phyloP scores from a whole-genome alignment of 371 early-diverging fungal genomes.

The Entomophthora muscae region DNA sequence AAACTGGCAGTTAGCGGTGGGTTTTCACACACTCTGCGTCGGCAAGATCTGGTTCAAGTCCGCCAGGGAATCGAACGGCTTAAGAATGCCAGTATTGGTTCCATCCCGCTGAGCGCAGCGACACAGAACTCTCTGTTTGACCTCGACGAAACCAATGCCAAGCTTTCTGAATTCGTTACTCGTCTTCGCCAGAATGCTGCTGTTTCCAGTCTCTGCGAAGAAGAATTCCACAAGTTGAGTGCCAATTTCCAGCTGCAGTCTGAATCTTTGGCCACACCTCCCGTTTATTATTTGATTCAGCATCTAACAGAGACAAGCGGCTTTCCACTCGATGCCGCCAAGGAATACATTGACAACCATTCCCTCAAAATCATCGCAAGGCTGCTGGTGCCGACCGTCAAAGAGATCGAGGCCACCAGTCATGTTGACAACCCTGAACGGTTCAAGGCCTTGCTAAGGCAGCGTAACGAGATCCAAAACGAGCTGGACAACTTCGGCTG shows the following conservation, averaged over 20 bases:
- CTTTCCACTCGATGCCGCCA: neutral
- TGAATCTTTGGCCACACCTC: neutral
- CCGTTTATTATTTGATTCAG: slow-evolving; percentile 16
- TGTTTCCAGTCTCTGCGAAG: slow-evolving; percentile 16
- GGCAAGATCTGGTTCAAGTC: slow-evolving; percentile 21
- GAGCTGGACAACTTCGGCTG: slow-evolving; percentile 27
- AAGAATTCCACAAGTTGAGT: neutral
- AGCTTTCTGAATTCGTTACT: slow-evolving; percentile 6
- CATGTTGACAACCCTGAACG: slow-evolving; percentile 13
- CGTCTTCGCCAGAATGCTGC: slow-evolving; percentile 14
- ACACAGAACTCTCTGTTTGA: too few species aligned
- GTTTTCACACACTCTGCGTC: slow-evolving; percentile 13
- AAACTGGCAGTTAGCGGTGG: neutral
- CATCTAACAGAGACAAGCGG: slow-evolving; percentile 15
- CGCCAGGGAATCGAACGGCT: slow-evolving; percentile 26
- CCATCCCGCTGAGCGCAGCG: slow-evolving; percentile 18
- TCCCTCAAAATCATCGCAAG: slow-evolving; percentile 15
- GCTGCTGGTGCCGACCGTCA: slow-evolving; percentile 12
- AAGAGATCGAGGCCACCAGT: slow-evolving; percentile 7
- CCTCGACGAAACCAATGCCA: slow-evolving; percentile 12
- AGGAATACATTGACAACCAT: slow-evolving; percentile 13
- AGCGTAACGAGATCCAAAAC: slow-evolving; percentile 21
- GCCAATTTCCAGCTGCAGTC: neutral
- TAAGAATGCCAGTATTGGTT: slow-evolving; percentile 25
- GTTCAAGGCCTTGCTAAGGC: slow-evolving; percentile 17